Base-by-base conservation (phyloP, 768 basidiomycete species). In the Gymnopilus dilepis region DNA sequence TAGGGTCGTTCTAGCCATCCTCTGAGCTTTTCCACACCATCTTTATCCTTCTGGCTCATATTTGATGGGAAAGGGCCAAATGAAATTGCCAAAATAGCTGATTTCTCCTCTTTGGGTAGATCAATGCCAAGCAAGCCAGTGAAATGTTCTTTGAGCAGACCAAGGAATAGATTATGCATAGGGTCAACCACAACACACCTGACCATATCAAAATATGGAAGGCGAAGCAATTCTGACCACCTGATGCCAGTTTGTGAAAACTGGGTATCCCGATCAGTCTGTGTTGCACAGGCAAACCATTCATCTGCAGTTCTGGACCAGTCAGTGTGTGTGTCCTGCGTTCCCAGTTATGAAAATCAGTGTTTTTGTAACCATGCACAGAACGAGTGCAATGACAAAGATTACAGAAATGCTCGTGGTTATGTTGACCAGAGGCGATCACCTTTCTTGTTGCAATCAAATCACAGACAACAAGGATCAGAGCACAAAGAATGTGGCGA, bases 401-500 rank as follows among this genome's bases (percentile, higher is more conserved):
- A n/a, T 33, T 1, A 26, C 31, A 22, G 30, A 41, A 45, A 15
- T 42, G 38, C 19, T 42, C 26, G 24, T 54, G 26, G 12, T 24
- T 38, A 22, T 11, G n/a, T 6, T 52, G 31, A 24, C 42, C 59
- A 42, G 24, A 34, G 6, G 19, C 42, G 19, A 41, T 65, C 5
- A 68, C 64, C 52, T 78, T 72, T 5, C 73, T 64, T 0, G 74
- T 65, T 5, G 77, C 79, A 3, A 70, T 75, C 0, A 77, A 65
- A 53, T 82, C 79, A 50, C 74, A 78, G 0, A 80, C 69, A 4
- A 78, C 67, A 0, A 73, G 69, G 7, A 76, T 60, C 0, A 80
- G 22, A 2, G 74, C 74, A 17, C 65, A 65, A 1, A 63, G 65
- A 24, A 78, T 66, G 2, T 70, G 38, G 1, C 73, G 64, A 2